Base-by-base conservation (phyloP, 1,284 basidiomycete species). In the Sutorius eximius region DNA sequence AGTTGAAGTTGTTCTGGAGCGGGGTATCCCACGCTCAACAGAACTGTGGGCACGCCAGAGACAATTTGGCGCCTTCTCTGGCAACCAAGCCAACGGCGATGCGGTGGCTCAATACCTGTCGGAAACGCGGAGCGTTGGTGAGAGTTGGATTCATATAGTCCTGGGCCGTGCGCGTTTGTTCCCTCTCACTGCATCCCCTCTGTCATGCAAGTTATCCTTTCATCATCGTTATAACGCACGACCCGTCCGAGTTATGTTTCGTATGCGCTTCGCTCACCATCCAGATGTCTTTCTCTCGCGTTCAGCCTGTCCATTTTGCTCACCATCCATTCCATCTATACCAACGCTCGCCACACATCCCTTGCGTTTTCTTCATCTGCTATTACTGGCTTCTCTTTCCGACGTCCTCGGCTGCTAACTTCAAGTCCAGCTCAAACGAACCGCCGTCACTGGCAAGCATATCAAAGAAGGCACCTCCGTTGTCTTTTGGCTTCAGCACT, bases 391-490 rank as follows among this genome's bases (percentile, higher is more conserved):
- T 60, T 49, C 52, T 55, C 49, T 45, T 49, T 40, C 7, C 24
- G 9, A 41, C 52, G 43, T 51, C 20, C 32, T 46, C 59, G 38
- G 51, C 34, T 55, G 46, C 64, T 62, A 62, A 53, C 56, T 59
- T 53, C 12, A 53, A 61, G 51, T 60, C 53, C 67, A 93, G 84
- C 79, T 98, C 53, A 95, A 97, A 76, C 85, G 95, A 51, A 96
- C 95, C 15, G 91, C 93, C 5, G 93, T 93, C 4, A 87, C 88
- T 12, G 96, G 96, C 6, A 96, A 98, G 59, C 88, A 96, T 58
- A 92, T 95, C 74, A 98, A 95, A 73, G n/a, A n/a, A n/a, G n/a
- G n/a, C 27, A 96, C 96, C 55, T 93, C 92, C 41, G 96, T 98
- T 78, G 97, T 57, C 83, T 99, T 33, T 85, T 97, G 46, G 97